phyloP scores from a whole-genome alignment of 73 alveolate species.

The Tetrahymena malaccensis region DNA sequence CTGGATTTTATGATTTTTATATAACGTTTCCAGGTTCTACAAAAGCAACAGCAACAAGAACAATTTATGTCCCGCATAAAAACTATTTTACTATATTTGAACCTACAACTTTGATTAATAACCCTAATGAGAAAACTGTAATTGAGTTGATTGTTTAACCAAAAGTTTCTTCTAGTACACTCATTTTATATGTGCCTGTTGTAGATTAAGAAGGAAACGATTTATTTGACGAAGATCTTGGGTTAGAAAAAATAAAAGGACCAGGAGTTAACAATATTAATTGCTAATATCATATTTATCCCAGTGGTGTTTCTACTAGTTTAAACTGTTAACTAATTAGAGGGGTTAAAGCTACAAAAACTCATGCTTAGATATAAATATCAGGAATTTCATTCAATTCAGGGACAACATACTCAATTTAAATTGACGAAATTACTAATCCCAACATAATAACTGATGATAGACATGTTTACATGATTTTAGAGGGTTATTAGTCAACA shows the following conservation, averaged over 20 bases:
- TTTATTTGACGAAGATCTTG: conserved; percentile 27
- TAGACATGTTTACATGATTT: neutral
- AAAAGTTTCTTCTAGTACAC: neutral
- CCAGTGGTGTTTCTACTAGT: neutral
- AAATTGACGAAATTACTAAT: neutral
- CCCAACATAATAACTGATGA: neutral
- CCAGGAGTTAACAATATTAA: neutral
- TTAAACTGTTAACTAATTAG: neutral
- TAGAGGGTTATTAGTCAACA: neutral
- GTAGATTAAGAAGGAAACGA: conserved; percentile 2
- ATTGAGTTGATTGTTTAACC: neutral
- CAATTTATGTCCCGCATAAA: neutral
- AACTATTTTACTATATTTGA: neutral
- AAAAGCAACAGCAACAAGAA: neutral
- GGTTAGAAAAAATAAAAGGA: conserved; percentile 3
- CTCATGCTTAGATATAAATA: conserved; percentile 5
- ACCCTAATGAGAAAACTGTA: neutral
- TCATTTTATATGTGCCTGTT: conserved; percentile 2
- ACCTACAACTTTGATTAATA: neutral
- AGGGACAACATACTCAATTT: neutral
- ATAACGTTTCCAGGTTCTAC: neutral
- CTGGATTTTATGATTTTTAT: neutral
- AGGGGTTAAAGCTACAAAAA: neutral
- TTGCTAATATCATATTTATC: conserved; percentile 3
- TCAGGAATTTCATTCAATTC: neutral